Evolutionary conservation across 805 yeast genomes (phyloP), one percentile per base, ranked within the genome.

Genomic region (Candida incommunis): DNA sequence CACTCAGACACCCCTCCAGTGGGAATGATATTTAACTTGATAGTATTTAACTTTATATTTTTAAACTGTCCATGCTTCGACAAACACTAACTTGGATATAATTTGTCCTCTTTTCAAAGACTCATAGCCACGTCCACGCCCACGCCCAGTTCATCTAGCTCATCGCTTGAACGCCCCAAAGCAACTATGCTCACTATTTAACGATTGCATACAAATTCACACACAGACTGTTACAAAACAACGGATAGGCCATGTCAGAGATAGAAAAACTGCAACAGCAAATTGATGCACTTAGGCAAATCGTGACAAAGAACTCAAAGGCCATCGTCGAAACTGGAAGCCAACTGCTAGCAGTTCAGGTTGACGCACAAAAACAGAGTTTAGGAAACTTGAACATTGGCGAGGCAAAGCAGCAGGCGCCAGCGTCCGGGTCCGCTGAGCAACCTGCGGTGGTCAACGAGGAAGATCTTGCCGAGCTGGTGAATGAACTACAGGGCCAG

Each of bases 401-500:
- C 18, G 20, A n/a, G 5, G n/a, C 9, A 16, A n/a, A n/a, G n/a
- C n/a, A n/a, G n/a, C 43, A 24, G 43, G 45, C 51, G 16, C 51
- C 49, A 22, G 55, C 52, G 44, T 35, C 43, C 23, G 13, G 13
- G 13, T 25, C 27, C 7, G 27, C 27, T 9, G 13, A 25, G 13
- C 13, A 25, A 25, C 22, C 47, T 44, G 40, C 31, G 15, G 15
- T 34, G 45, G 50, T 57, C 43, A 80, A 75, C 48, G 58, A 75
- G 1, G 94, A 83, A 47, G 97, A 90, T 57, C 65, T 88, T 11
- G 82, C 82, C 2, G 90, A 85, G 57, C 68, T 88, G 41, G 96
- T 87, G 13, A 85, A 84, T 9, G 97, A 88, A 61, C 65, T 88
- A 46, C 96, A 88, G 62, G 83, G 84, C 5, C 96, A 88, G 63